Evolutionary conservation across 495 filamentous ascomycete genomes (phyloP).

Genomic region (Delitschia confertaspora): DNA sequence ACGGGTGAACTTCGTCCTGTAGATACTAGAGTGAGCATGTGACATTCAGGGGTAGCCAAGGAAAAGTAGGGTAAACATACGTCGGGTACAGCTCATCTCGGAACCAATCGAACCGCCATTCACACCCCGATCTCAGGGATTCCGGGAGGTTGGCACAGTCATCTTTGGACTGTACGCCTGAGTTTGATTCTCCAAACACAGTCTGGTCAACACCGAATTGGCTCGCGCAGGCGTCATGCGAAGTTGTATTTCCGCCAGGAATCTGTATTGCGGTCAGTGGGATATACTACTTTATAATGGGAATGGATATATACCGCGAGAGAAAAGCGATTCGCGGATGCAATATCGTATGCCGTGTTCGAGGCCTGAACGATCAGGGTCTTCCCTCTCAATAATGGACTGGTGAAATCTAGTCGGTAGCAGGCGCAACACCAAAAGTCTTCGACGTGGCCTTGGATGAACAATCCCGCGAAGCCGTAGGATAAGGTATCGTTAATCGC

Average conservation of each 20-base stretch:
- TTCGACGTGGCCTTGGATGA: conserved; percentile 41
- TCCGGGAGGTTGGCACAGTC: conserved; percentile 48
- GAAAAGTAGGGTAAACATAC: conserved; percentile 5
- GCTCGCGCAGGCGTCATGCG: conserved; percentile 51
- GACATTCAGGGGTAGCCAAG: conserved; percentile 4
- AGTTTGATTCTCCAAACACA: conserved; percentile 46
- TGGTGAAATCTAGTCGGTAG: conserved; percentile 42
- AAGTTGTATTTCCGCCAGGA: conserved; percentile 25
- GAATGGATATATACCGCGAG: conserved; percentile 15
- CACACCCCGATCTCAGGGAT: conserved; percentile 49
- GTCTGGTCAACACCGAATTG: conserved; percentile 46
- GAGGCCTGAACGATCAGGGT: conserved; percentile 61
- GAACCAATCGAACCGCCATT: conserved; percentile 64
- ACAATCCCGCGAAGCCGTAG: conserved; percentile 58
- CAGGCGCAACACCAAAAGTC: conserved; percentile 57
- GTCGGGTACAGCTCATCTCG: conserved; percentile 49
- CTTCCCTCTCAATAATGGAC: conserved; percentile 39
- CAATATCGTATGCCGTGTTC: conserved; percentile 45
- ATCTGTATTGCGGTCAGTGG: conserved; percentile 21
- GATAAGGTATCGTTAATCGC: conserved; percentile 47
- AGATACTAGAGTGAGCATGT: conserved; percentile 7
- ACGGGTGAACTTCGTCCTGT: conserved; percentile 43
- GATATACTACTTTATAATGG: not conserved
- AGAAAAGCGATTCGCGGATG: conserved; percentile 29
- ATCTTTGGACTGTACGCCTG: conserved; percentile 42